Evolutionary conservation across 2,329 filamentous ascomycete genomes (phyloP).

Genomic region (Pestalotiopsis sp.): DNA sequence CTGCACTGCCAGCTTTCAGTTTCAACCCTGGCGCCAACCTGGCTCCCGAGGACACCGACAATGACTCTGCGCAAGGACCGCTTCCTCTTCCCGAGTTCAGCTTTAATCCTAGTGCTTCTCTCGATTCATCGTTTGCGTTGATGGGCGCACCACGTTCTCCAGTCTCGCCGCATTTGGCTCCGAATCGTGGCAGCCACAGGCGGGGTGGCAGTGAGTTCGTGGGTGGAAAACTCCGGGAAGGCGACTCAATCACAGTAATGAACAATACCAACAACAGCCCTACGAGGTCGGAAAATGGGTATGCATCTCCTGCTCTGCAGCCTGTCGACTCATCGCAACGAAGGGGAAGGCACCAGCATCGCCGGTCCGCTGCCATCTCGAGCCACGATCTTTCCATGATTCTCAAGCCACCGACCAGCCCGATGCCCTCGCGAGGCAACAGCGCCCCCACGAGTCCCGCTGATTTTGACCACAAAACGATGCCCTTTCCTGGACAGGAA

Average conservation of each 20-base stretch:
- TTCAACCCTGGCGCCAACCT: conserved; percentile 36
- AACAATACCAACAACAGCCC: conserved; percentile 64
- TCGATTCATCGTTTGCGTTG: conserved; percentile 31
- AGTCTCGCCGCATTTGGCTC: conserved; percentile 47
- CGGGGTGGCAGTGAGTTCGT: conserved; percentile 87
- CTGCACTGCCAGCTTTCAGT: conserved; percentile 33
- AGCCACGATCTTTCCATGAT: conserved; percentile 78
- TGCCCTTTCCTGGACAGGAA: conserved; percentile 24
- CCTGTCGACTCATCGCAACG: conserved; percentile 51
- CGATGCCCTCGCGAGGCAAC: conserved; percentile 55
- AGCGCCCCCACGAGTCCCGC: conserved; percentile 68
- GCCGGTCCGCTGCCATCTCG: conserved; percentile 81
- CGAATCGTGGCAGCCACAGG: conserved; percentile 73
- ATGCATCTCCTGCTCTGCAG: conserved; percentile 57
- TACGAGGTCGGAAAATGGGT: conserved; percentile 64
- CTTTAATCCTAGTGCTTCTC: conserved; percentile 53
- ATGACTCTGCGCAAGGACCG: conserved; percentile 33
- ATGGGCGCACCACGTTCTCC: conserved; percentile 59
- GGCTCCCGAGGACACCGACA: conserved; percentile 31
- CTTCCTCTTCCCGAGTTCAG: conserved; percentile 55
- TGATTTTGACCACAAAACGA: conserved; percentile 40
- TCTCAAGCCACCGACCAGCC: conserved; percentile 61
- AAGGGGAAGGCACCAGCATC: conserved; percentile 72
- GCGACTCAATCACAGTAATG: conserved; percentile 62
- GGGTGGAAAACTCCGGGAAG: conserved; percentile 67